A percentile compares a stretch with the other conserved stretches of the same genome.
These are phyloP conservation scores for Linnemannia elongata DNA, from an alignment of 192 early-diverging fungal species.

Conservation along the genomic window DNA sequence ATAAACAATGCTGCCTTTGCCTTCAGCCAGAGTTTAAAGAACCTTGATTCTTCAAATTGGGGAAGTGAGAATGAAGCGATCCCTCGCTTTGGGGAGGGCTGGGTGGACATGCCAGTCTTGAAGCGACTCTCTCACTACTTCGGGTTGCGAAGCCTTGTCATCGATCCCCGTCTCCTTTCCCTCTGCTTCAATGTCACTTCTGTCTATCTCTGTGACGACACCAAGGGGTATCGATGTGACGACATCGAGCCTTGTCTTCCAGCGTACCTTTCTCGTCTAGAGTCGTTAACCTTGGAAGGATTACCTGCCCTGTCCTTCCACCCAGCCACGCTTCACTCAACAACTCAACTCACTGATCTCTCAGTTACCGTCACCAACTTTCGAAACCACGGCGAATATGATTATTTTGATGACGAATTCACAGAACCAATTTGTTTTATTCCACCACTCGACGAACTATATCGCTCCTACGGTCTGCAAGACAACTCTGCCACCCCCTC, in stretches of 20 bases:
- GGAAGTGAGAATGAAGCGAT: background rate
- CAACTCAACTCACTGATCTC: background rate
- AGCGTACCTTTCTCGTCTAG: background rate
- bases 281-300: background rate
- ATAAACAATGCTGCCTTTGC: background rate
- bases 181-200: background rate
- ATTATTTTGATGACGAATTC: background rate
- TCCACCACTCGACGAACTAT: background rate
- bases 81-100: background rate
- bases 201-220: background rate
- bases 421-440: background rate
- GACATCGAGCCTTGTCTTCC: background rate
- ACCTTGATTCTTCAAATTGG: background rate
- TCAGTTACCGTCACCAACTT: no score
- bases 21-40: background rate
- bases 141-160: background rate
- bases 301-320: background rate
- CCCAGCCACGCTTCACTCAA: background rate
- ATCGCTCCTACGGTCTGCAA: background rate
- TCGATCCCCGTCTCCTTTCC: background rate
- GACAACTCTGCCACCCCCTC: background rate
- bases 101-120: background rate
- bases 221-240: background rate
- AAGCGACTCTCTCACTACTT: background rate
- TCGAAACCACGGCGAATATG: no score